Evolutionary conservation across 495 filamentous ascomycete genomes (phyloP), one percentile per base, ranked within the genome.

Genomic region (Penicillium silybi): DNA sequence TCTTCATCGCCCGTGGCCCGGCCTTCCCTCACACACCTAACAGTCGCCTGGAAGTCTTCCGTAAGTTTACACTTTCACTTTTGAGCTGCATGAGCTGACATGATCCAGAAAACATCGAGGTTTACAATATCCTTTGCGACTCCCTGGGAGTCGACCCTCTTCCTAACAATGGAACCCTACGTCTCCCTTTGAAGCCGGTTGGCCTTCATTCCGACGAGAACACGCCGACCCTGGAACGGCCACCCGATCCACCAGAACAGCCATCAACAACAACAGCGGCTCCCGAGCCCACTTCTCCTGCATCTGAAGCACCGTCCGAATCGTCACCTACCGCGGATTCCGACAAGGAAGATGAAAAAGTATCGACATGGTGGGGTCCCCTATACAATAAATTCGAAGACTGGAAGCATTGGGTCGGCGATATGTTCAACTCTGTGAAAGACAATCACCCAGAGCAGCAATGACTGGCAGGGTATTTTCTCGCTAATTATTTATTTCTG

Each of bases 101-200:
- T 7, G 18, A 0, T 8, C 22, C 61, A 90, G 86, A 93, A 81
- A 99, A 99, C 53, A 88, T 78, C 49, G 91, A 99, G 57, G 89
- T 99, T 1, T 97, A 97, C 64, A 95, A 96, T 57, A 88, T 97
- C 44, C 65, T 99, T 27, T 97, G 91, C 60, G 89, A 95, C 59
- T 87, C 86, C 1, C 63, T 97, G 27, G 85, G 84, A 6, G 71
- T 96, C 44, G 56, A 64, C 6, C 85, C 85, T 0, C 76, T 73
- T 22, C 78, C 87, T 0, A 93, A 92, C 62, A 96, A 96, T 62
- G 91, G 92, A n/a, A 96, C 91, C 0, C 64, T 96, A 17, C 84
- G 87, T 17, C 79, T 96, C 0, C 88, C 88, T 11, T 66, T 97
- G 20, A 80, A 81, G 59, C 75, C 88, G 4, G 63, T 85, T 3